Evolutionary conservation across 2,329 filamentous ascomycete genomes (phyloP), one percentile per base, ranked within the genome.

Genomic region (Anisogramma anomala): DNA sequence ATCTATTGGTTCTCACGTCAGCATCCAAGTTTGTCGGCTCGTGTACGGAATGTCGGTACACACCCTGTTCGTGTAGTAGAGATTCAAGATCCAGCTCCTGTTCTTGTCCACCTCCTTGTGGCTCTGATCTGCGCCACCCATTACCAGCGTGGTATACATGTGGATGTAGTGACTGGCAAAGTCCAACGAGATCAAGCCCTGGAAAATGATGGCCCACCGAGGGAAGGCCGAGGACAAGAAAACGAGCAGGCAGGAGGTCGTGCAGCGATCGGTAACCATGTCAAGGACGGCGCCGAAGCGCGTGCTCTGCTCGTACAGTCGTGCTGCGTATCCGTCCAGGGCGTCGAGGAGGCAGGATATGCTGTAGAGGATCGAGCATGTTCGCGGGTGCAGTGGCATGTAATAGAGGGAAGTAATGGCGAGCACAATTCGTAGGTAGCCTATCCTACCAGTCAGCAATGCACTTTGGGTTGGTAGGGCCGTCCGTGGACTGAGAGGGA

Each of bases 191-290:
- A 98, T 94, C 56, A 98, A 67, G 33, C 82, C 77, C 68, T 98
- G 91, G 72, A 98, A 98, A 45, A 96, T 58, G 52, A 96, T 87
- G 50, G 85, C 80, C 82, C 86, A 96, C 43, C 88, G 77, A 4
- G 91, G 91, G 66, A 94, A 98, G 15, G 91, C 91, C 11, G 86
- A 93, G 30, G 85, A 86, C 48, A 98, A 67, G 68, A 96, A 98
- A 37, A 96, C 88, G 36, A 98, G 76, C 53, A 98, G 67, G 62
- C 91, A 98, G 2, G 89, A 80, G 3, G 91, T 98, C 22, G 89
- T 96, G 70, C 91, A 96, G 46, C 91, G 82, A 64, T 98, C 91
- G 14, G 91, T 98, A 47, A 98, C 89, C 91, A 98, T 98, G 67
- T 98, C 91, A 49, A 98, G 73, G 25, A 98, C 89, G 23, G 89